Evolutionary conservation across 176 grass and related monocot genomes (phyloP), one percentile per base, ranked within the genome.

Genomic region (Paspalum vaginatum): DNA sequence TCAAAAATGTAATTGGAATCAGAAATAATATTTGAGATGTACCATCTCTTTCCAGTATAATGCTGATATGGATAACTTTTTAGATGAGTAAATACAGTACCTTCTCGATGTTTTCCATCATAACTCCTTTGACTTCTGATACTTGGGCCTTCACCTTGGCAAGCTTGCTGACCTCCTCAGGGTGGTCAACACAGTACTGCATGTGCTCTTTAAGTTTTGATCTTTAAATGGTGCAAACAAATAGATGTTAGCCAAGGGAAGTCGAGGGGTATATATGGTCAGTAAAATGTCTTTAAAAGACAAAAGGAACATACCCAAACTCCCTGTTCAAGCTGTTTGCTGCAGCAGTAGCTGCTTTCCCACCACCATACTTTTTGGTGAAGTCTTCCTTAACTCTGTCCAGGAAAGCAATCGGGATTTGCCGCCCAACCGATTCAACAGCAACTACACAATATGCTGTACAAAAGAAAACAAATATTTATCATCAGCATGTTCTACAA

Each of bases 91-190:
- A 73, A 67, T 22, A 74, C 25, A n/a, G 61, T 60, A 97, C 94
- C 94, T 97, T 97, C 62, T 97, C 94, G 45, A 97, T 97, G 40
- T 97, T 97, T 82, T 93, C 94, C 94, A 93, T 97, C 94, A 97
- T 97, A 69, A 97, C 94, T 57, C 91, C 94, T 91, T 97, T 97
- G 65, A 97, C 94, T 80, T 97, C 94, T 11, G 94, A 93, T 46
- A 97, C 94, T 83, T 97, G 94, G 45, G 94, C 94, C 80, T 97
- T 97, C 64, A 97, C 94, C 77, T 97, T 93, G 48, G 94, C 76
- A 62, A 97, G 86, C 78, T 97, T 97, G 84, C 89, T 93, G 72
- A 97, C 82, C 78, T 97, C 94, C 72, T 97, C 94, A 44, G 91
- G 91, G 74, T 97, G 91, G 60, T 97, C 94, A 47, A 91, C 91